Conservation (phyloP, 2,329 filamentous ascomycete species). For the Grosmannia clavigera region DNA sequence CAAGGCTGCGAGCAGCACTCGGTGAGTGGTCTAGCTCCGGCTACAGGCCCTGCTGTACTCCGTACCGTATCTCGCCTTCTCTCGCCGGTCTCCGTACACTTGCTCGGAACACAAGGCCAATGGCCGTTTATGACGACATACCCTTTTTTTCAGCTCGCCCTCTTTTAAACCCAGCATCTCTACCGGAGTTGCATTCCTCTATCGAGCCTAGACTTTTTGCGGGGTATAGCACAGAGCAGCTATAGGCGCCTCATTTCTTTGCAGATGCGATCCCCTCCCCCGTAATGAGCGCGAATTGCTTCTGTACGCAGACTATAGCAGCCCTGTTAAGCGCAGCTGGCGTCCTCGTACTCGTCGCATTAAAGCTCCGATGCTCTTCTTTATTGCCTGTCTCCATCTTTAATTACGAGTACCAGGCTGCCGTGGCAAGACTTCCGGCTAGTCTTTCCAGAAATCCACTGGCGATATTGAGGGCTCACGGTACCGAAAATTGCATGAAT, state of each 20-base stretch:
- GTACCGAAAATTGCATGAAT: background rate
- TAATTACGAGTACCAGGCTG: background rate
- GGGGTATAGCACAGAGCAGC: conserved; percentile 3
- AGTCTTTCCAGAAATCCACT: background rate
- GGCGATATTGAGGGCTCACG: background rate
- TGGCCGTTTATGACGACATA: conserved; percentile 4
- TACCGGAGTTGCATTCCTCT: conserved; percentile 2
- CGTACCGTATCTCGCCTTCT: too few relatives aligned
- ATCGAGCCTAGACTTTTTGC: conserved; percentile 6
- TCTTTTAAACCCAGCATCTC: background rate
- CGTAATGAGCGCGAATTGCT: too few relatives aligned
- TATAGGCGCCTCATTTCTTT: background rate
- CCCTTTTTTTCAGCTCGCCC: background rate
- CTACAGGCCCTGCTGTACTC: too few relatives aligned
- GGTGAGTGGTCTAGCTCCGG: too few relatives aligned
- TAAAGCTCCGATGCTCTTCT: background rate
- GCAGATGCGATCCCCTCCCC: background rate
- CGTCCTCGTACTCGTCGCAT: background rate
- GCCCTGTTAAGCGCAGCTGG: background rate
- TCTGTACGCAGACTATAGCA: background rate
- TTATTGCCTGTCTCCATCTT: background rate
- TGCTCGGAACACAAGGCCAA: background rate
- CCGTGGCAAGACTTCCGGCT: background rate
- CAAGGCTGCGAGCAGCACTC: too few relatives aligned
- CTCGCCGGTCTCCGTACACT: background rate